Evolutionary conservation across 495 filamentous ascomycete species (phyloP), one percentile per base, ranked within the genome.

Genomic region (Umbilicaria muhlenbergii): DNA sequence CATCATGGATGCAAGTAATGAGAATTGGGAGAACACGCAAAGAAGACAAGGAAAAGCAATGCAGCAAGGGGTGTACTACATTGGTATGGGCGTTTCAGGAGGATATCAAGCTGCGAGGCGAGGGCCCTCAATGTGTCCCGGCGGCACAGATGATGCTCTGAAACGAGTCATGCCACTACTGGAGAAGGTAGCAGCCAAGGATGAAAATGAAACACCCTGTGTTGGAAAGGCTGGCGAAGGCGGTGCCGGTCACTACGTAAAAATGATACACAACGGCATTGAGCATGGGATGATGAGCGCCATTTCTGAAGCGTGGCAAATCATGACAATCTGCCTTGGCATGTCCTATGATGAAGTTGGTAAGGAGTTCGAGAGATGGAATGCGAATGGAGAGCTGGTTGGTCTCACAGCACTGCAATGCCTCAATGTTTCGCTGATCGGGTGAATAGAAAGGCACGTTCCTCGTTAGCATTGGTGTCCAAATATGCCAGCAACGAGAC

Each of bases 231-330:
- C 78, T 49, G 80, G 80, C 0, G 71, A 70, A 3, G 75, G 72
- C 1, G 79, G 81, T 2, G 67, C 71, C 1, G 80, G 80, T 1
- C 76, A 86, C 56, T 84, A 77, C 51, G 77, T 83, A 32, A 86
- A 86, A 58, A 85, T 84, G 78, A 69, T 82, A 0, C 81, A 86
- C 51, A 83, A 85, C 52, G 79, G 79, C 4, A 83, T 85, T 38
- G 78, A 86, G 56, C 77, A 82, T 39, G 79, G 77, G 14, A 80
- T 84, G 75, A 62, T 78, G 49, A 68, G 67, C 19, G 58, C 68
- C 5, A 61, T 75, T 21, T 70, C 68, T 24, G 81, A 86, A 54
- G 73, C 74, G 2, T 86, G 78, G 77, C 68, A 66, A 1, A 69
- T 81, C 17, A 72, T 86, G 58, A 62, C 66, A 32, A 67, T 65